A percentile compares a stretch with the other conserved stretches of the same genome.
Conservation (phyloP, 495 filamentous ascomycete genomes). For the Podospora pseudopauciseta region DNA sequence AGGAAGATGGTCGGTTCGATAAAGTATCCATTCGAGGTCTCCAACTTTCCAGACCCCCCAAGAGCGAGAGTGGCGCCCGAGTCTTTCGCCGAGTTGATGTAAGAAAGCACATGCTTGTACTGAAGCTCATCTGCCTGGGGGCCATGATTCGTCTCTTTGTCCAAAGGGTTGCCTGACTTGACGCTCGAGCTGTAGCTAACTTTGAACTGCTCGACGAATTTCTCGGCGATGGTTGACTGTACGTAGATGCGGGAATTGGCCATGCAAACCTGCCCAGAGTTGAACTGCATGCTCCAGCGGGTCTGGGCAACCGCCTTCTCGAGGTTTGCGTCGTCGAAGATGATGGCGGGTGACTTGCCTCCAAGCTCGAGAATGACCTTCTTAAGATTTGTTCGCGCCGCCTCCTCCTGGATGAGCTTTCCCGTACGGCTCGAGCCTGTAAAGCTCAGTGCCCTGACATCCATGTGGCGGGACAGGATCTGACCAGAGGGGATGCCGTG, state of each 20-base stretch:
- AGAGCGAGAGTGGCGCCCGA: conserved; percentile 26
- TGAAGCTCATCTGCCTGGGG: conserved; percentile 47
- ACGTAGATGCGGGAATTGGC: conserved; percentile 76
- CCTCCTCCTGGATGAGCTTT: conserved; percentile 40
- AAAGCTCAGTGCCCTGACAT: conserved; percentile 54
- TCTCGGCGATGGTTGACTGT: conserved; percentile 51
- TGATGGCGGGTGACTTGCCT: conserved; percentile 69
- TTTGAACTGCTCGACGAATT: conserved; percentile 57
- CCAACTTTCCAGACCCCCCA: conserved; percentile 28
- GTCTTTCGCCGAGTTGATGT: conserved; percentile 36
- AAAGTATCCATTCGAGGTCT: conserved; percentile 40
- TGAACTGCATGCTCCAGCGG: conserved; percentile 69
- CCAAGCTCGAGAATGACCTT: conserved; percentile 80
- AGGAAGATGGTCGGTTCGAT: conserved; percentile 71
- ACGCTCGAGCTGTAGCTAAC: conserved; percentile 54
- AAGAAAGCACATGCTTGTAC: conserved; percentile 33
- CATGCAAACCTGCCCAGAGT: conserved; percentile 73
- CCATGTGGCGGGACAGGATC: conserved; percentile 48
- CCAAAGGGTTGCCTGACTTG: conserved; percentile 58
- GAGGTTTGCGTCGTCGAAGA: conserved; percentile 68
- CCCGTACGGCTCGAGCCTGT: conserved; percentile 53
- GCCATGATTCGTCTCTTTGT: conserved; percentile 62
- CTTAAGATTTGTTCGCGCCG: conserved; percentile 55
- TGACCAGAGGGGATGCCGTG: conserved; percentile 51
- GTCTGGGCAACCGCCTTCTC: conserved; percentile 66